phyloP scores from a whole-genome alignment of 768 basidiomycete species.

The Tylopilus subfusipes region DNA sequence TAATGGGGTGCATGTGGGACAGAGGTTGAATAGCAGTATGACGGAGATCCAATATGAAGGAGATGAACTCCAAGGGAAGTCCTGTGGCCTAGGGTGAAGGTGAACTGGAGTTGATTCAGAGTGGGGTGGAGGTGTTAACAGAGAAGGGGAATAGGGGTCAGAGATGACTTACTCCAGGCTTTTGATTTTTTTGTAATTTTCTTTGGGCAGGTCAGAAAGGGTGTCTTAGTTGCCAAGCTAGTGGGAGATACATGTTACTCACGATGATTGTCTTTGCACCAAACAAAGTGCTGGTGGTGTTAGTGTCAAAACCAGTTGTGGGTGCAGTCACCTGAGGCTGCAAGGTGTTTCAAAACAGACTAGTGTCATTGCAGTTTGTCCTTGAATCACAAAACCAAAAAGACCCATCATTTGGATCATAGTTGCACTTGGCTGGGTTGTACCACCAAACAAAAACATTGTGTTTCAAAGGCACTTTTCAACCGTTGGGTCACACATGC shows the following conservation, averaged over 20 bases:
- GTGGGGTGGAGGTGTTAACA: no score
- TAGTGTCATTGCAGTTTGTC: slow-evolving; percentile 15
- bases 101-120: no score
- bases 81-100: no score
- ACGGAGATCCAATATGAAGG: no score
- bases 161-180: slow-evolving; percentile 62
- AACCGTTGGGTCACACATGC: slow-evolving; percentile 22
- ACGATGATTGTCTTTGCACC: slow-evolving; percentile 34
- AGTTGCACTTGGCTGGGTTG: slow-evolving; percentile 14
- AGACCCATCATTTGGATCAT: slow-evolving; percentile 13
- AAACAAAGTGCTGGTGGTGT: slow-evolving; percentile 21
- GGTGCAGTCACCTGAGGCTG: no score
- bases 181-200: slow-evolving; percentile 62
- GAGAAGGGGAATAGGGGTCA: no score
- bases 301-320: no score
- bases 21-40: no score
- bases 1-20: no score
- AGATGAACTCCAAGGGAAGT: no score
- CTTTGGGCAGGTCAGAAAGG: slow-evolving; percentile 59
- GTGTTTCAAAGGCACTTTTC: slow-evolving; percentile 29
- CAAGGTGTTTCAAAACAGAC: slow-evolving; percentile 29
- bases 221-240: background rate
- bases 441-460: slow-evolving; percentile 30
- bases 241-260: slow-evolving; percentile 1
- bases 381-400: slow-evolving; percentile 19